phyloP scores from a whole-genome alignment of 2,329 filamentous ascomycete genomes.

The Scedosporium boydii region DNA sequence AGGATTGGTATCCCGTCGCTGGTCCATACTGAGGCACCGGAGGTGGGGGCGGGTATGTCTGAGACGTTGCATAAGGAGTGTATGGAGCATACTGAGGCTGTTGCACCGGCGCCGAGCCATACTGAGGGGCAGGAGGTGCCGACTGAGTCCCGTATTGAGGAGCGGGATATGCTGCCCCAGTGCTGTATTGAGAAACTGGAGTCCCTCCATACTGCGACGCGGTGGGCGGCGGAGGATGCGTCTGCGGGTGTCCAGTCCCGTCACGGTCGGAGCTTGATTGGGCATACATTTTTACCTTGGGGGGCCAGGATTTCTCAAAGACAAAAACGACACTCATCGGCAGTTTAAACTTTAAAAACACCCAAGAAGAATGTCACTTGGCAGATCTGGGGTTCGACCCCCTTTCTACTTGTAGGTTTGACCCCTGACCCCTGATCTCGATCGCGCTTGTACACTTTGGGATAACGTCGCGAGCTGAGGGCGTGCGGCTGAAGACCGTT shows the following conservation, averaged over 20 bases:
- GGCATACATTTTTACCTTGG: background rate
- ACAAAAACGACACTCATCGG: background rate
- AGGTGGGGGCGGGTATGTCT: too few relatives aligned
- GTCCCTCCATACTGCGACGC: background rate
- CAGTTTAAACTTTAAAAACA: background rate
- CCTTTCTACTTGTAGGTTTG: background rate
- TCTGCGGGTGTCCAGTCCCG: background rate
- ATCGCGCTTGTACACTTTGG: background rate
- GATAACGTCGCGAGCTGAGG: background rate
- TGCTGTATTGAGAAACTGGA: background rate
- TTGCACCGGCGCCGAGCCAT: too few relatives aligned
- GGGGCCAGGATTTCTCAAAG: background rate
- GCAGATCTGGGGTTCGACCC: background rate
- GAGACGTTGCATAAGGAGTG: too few relatives aligned
- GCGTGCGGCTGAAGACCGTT: background rate
- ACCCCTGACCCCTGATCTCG: background rate
- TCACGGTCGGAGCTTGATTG: background rate
- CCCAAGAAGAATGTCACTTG: background rate
- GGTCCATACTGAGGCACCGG: background rate
- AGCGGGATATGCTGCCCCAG: background rate
- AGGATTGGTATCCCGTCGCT: background rate
- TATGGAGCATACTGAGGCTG: too few relatives aligned
- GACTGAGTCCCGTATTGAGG: background rate
- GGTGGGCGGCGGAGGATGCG: background rate
- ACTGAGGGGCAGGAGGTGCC: background rate